Conservation (phyloP, 768 basidiomycete genomes). For the Boletus sensibilis region DNA sequence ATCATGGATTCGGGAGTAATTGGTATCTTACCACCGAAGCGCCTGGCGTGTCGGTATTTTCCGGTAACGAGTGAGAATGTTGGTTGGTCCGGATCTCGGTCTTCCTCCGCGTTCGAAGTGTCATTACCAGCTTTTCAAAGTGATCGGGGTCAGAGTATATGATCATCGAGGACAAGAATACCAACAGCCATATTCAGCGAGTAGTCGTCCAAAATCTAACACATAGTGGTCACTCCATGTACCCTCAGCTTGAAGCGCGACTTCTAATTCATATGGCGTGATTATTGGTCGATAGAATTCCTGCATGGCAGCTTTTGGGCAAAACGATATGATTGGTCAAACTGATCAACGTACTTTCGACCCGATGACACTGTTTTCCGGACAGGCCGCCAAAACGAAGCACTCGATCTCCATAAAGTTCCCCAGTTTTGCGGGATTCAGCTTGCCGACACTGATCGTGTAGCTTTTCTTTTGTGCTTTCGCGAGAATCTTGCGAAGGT, state of each 20-base stretch:
- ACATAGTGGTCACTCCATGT: conserved; percentile 79
- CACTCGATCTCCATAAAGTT: conserved; percentile 98
- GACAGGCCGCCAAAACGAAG: conserved; percentile 92
- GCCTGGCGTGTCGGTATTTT: conserved; percentile 75
- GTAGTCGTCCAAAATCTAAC: conserved; percentile 67
- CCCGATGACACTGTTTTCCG: conserved; percentile 84
- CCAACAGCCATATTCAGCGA: conserved; percentile 37
- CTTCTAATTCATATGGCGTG: conserved; percentile 87
- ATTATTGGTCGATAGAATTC: conserved; percentile 91
- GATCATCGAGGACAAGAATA: background rate
- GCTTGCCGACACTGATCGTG: conserved; percentile 91
- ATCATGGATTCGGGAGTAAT: background rate
- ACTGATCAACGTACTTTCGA: conserved; percentile 47
- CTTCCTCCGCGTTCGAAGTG: conserved; percentile 31
- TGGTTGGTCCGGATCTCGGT: conserved; percentile 66
- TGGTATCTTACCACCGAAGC: conserved; percentile 47
- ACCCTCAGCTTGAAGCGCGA: conserved; percentile 70
- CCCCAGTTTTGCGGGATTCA: conserved; percentile 91
- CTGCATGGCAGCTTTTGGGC: conserved; percentile 36
- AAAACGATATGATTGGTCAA: background rate
- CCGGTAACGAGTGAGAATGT: conserved; percentile 87
- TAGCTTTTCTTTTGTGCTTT: conserved; percentile 84
- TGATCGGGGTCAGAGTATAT: background rate
- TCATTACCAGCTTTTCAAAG: conserved; percentile 5
- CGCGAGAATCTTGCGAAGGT: conserved; percentile 70